Evolutionary conservation across 108 stramenopile genomes (phyloP).

Genomic region (Nitzschia palea): DNA sequence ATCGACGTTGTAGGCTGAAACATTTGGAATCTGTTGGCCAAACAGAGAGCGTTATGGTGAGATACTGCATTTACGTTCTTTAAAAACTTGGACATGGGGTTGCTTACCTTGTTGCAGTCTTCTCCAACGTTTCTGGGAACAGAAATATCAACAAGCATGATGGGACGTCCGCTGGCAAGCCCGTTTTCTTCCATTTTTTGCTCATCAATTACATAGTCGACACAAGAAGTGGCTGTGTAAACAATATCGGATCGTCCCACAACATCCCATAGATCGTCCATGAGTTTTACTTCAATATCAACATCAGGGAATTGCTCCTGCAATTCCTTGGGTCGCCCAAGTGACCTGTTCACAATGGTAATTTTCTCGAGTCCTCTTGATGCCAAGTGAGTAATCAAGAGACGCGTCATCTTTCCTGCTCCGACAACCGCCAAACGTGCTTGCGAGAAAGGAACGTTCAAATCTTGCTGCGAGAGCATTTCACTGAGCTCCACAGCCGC

Average conservation of each 20-base stretch:
- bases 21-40: slow-evolving; percentile 62
- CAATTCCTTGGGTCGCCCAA: slow-evolving; percentile 77
- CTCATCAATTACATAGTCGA: slow-evolving; percentile 83
- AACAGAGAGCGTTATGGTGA: slow-evolving; percentile 3
- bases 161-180: slow-evolving; percentile 62
- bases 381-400: slow-evolving; percentile 94
- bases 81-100: slow-evolving; percentile 3
- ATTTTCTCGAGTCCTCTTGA: slow-evolving; percentile 91
- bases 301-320: slow-evolving; percentile 91
- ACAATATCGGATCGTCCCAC: slow-evolving; percentile 91
- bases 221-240: slow-evolving; percentile 91
- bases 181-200: slow-evolving; percentile 81
- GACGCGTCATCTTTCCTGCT: slow-evolving; percentile 97
- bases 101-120: slow-evolving; percentile 74
- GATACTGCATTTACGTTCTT: not conserved
- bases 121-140: slow-evolving; percentile 96
- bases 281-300: slow-evolving; percentile 88
- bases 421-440: slow-evolving; percentile 93
- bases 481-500: slow-evolving; percentile 96
- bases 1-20: slow-evolving; percentile 95
- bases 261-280: slow-evolving; percentile 91
- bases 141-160: slow-evolving; percentile 98
- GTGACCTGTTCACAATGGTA: slow-evolving; percentile 94
- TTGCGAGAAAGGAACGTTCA: slow-evolving; percentile 88
- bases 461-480: slow-evolving; percentile 72